Base-by-base conservation (phyloP, 1,284 basidiomycete species). In the Agaricales sp. region DNA sequence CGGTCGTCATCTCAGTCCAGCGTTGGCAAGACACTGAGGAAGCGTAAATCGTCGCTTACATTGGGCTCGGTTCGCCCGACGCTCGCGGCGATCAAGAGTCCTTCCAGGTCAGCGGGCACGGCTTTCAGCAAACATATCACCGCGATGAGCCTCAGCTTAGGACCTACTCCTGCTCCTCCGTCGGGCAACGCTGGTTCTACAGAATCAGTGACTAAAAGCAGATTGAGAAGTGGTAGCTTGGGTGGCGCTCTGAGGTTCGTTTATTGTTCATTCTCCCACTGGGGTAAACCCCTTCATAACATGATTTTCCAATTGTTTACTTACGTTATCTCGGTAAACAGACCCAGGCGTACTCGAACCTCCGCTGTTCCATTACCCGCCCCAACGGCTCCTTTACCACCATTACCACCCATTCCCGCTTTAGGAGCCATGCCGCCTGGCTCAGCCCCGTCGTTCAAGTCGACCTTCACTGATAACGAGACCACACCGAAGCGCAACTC, bases 41-140 rank as follows among this genome's bases (percentile, higher is more conserved):
- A 41, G 18, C 39, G 39, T 6, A 41, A 41, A 16, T 41, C 39
- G 8, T 41, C 39, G 39, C 39, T 41, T 41, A 41, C 39, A n/a
- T 16, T 41, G 13, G 39, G 39, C 39, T 4, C n/a, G 8, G 39
- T 18, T n/a, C 6, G 39, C 4, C 39, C 39, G 16, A 41, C n/a
- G 4, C n/a, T 41, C 8, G 19, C 39, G 6, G 39, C 39, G 13
- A 41, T 41, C 39, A 41, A 41, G 18, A 41, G 39, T 16, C 39
- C 39, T n/a, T n/a, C 19, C 4, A 41, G 39, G 39, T 16, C 13
- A n/a, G 39, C 39, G 8, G 39, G 39, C n/a, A 41, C 6, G 4
- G 39, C 39, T n/a, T 41, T 41, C 39, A 35, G 30, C n/a, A 41
- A 41, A 20, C 39, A 41, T 41, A 41, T 41, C 8, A 41, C 8